phyloP scores from a whole-genome alignment of 441 rosid species.

The Adansonia grandidieri region DNA sequence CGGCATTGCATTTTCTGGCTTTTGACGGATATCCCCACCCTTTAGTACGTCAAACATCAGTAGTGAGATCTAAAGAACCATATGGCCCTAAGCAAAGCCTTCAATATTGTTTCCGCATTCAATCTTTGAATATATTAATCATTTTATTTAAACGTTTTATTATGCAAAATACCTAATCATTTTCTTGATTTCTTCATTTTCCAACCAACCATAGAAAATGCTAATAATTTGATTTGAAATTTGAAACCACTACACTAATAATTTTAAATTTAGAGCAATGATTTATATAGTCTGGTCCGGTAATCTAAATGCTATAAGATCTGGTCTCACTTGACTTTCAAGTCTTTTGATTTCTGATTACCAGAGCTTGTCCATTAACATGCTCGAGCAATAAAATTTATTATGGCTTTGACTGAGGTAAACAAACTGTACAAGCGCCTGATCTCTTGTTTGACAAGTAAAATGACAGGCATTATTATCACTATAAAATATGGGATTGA shows the following conservation, averaged over 20 bases:
- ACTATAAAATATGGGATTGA: background rate
- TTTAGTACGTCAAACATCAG: constrained; percentile 11
- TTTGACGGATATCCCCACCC: constrained; percentile 47
- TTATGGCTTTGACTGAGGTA: background rate
- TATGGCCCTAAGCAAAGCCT: background rate
- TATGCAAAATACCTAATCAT: background rate
- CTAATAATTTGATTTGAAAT: background rate
- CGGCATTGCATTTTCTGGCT: constrained; percentile 55
- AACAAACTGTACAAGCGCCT: constrained; percentile 7
- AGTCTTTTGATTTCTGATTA: background rate
- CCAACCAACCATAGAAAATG: background rate
- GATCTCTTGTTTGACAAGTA: background rate
- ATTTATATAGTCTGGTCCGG: too few species aligned
- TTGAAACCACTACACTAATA: too few species aligned
- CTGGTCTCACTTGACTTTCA: background rate
- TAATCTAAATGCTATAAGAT: background rate
- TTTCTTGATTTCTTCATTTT: background rate
- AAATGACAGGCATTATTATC: constrained; percentile 11
- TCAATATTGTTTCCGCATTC: background rate
- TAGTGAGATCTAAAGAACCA: constrained; percentile 27
- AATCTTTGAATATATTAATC: too few species aligned
- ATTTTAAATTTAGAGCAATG: too few species aligned
- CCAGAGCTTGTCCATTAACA: constrained; percentile 7
- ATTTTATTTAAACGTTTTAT: too few species aligned
- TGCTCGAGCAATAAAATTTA: background rate